Evolutionary conservation across 129 eudicot genomes (phyloP).

Genomic region (Flaveria trinervia): DNA sequence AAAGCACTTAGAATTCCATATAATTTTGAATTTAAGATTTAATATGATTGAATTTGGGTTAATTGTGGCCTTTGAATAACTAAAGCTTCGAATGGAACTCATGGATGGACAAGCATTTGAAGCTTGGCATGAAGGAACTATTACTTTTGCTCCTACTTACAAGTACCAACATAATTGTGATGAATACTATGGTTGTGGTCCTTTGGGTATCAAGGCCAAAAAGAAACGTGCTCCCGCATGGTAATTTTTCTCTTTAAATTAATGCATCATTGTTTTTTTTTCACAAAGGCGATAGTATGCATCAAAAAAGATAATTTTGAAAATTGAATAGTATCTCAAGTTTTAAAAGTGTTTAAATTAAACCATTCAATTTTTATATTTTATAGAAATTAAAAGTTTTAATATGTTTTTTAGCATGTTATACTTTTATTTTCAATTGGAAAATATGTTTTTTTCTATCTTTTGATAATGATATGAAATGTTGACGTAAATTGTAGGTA

Average conservation of each 20-base stretch:
- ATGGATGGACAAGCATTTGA: slow-evolving; percentile 65
- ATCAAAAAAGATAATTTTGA: too few species aligned
- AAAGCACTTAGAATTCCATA: neutral
- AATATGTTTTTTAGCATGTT: too few species aligned
- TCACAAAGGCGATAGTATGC: neutral
- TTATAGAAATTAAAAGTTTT: too few species aligned
- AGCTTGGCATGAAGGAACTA: slow-evolving; percentile 75
- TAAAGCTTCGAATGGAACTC: slow-evolving; percentile 65
- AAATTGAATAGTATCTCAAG: too few species aligned
- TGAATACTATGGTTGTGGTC: slow-evolving; percentile 59
- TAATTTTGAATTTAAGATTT: too few species aligned
- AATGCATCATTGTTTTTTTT: neutral
- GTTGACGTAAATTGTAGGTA: too few species aligned
- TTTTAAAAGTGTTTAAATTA: too few species aligned
- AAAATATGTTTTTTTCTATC: too few species aligned
- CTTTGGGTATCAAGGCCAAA: slow-evolving; percentile 40
- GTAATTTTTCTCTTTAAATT: slow-evolving; percentile 32
- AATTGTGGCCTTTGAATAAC: slow-evolving; percentile 14
- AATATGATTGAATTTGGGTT: neutral
- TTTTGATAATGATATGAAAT: too few species aligned
- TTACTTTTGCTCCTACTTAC: slow-evolving; percentile 79
- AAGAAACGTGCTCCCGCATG: slow-evolving; percentile 90
- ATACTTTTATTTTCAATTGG: too few species aligned
- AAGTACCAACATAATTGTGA: slow-evolving; percentile 59
- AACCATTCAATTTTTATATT: too few species aligned